Percentiles rank a stretch among this genome's conserved stretches.
Evolutionary conservation across 1,284 basidiomycete genomes (phyloP).

Genomic region (Tylopilus sp.): DNA sequence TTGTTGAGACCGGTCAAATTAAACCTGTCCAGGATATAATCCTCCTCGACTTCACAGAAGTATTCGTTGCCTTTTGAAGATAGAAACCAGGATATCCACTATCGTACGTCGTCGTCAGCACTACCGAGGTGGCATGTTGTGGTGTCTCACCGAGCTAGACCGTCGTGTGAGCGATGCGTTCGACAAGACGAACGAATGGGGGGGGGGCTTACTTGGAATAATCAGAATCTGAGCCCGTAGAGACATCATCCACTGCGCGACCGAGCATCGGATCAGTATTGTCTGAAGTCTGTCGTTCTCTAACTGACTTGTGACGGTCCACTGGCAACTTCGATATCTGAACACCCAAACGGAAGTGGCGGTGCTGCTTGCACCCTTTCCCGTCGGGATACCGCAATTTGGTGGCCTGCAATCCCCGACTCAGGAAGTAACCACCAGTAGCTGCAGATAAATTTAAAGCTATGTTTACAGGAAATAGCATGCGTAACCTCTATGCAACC

Average conservation of each 20-base stretch:
- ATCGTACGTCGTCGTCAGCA: slow-evolving; percentile 17
- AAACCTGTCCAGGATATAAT: slow-evolving; percentile 98
- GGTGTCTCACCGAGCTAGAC: slow-evolving; percentile 42
- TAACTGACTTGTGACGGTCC: slow-evolving; percentile 25
- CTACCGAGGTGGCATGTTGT: slow-evolving; percentile 3
- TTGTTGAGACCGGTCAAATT: slow-evolving; percentile 97
- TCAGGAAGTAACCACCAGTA: no score
- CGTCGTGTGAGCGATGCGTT: slow-evolving; percentile 16
- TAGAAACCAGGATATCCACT: slow-evolving; percentile 99
- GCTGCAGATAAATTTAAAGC: no score
- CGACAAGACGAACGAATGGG: slow-evolving; percentile 8
- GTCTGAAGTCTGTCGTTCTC: slow-evolving; percentile 11
- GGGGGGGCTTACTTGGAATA: slow-evolving; percentile 70
- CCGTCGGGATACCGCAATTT: no score
- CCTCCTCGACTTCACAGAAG: slow-evolving; percentile 99
- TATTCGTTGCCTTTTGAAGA: slow-evolving; percentile 97
- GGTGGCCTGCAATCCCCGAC: no score
- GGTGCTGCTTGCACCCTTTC: slow-evolving; percentile 9
- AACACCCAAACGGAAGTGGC: slow-evolving; percentile 15
- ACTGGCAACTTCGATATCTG: slow-evolving; percentile 6
- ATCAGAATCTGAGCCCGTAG: slow-evolving; percentile 84
- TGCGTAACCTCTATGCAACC: no score
- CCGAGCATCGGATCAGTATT: slow-evolving; percentile 34
- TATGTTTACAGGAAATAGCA: no score
- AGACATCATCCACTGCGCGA: slow-evolving; percentile 74